Evolutionary conservation across 805 yeast genomes (phyloP).

Genomic region (Hanseniaspora pseudoguilliermondii): DNA sequence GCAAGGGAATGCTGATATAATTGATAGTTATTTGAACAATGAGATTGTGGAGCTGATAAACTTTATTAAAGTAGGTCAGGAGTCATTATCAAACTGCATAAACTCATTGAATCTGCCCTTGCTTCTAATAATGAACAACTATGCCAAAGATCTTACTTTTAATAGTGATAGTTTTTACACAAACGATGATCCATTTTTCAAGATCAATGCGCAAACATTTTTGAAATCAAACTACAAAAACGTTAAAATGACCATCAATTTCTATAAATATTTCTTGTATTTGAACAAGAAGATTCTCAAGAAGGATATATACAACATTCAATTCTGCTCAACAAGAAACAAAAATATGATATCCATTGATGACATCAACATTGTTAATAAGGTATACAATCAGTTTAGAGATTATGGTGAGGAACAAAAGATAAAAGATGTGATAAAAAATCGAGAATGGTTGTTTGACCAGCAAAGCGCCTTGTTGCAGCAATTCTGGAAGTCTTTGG

Average conservation of each 20-base stretch:
- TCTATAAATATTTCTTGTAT: conserved; percentile 1
- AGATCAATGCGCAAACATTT: background rate
- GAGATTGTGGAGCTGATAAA: background rate
- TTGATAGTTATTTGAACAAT: background rate
- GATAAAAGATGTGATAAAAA: background rate
- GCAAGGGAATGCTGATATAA: background rate
- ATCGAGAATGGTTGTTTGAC: background rate
- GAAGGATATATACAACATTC: background rate
- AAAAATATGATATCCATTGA: background rate
- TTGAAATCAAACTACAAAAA: conserved; percentile 5
- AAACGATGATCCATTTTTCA: background rate
- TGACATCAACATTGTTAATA: background rate
- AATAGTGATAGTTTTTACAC: background rate
- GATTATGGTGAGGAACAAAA: background rate
- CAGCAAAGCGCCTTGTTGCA: background rate
- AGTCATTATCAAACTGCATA: background rate
- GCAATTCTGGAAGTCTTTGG: conserved; percentile 7
- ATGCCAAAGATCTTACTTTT: background rate
- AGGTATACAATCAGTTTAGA: background rate
- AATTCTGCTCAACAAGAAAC: background rate
- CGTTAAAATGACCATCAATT: background rate
- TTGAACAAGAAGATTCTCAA: conserved; percentile 2
- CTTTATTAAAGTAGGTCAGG: background rate
- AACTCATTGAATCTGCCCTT: background rate
- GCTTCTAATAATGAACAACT: background rate